phyloP scores from a whole-genome alignment of 1,284 basidiomycete genomes.

The Irpex sp. region DNA sequence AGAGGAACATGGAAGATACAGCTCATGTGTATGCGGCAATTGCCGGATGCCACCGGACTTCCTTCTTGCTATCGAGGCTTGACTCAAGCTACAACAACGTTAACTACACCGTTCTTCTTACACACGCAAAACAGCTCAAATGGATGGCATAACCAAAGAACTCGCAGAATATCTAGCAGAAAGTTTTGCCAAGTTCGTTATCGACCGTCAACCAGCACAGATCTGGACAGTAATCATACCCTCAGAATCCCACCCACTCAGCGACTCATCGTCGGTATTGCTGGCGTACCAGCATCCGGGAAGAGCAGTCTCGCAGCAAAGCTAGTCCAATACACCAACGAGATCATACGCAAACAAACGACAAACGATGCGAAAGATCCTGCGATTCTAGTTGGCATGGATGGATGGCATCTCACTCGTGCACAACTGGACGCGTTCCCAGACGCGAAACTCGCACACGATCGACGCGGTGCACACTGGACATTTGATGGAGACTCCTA shows the following conservation, averaged over 20 bases:
- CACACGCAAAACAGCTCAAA: neutral
- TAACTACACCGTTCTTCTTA: no score
- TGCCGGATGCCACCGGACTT: no score
- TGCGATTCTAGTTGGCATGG: conserved; percentile 61
- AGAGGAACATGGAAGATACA: no score
- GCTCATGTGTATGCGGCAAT: no score
- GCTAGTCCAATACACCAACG: conserved; percentile 34
- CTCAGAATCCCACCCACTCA: conserved; percentile 38
- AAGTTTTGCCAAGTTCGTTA: conserved; percentile 3
- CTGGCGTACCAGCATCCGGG: conserved; percentile 80
- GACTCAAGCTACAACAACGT: no score
- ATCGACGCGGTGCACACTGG: conserved; percentile 69
- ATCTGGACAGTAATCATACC: neutral
- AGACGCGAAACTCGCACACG: conserved; percentile 68
- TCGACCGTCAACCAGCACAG: neutral
- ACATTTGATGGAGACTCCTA: conserved; percentile 66
- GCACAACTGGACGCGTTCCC: conserved; percentile 62
- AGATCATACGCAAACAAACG: neutral
- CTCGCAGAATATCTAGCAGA: conserved; percentile 1
- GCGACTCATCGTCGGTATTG: conserved; percentile 71
- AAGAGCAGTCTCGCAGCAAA: conserved; percentile 69
- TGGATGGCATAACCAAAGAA: neutral
- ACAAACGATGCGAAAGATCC: neutral
- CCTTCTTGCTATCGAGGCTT: no score
- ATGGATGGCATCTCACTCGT: conserved; percentile 82